phyloP scores from a whole-genome alignment of 148 eudicot genomes.

The Spergularia marina region DNA sequence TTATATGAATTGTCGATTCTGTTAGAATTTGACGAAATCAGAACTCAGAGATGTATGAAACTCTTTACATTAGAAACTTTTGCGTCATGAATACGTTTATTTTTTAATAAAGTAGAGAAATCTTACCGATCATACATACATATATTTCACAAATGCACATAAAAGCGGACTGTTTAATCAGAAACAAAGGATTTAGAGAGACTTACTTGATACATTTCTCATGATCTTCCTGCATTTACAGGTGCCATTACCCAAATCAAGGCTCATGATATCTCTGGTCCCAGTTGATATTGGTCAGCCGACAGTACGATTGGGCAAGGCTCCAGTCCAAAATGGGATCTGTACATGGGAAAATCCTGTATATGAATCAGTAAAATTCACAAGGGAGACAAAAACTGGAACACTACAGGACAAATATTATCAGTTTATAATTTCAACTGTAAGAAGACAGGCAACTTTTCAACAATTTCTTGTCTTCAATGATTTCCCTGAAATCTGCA shows the following conservation, averaged over 20 bases:
- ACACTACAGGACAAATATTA: slow-evolving; percentile 64
- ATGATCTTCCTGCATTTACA: slow-evolving; percentile 29
- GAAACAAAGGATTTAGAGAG: background rate
- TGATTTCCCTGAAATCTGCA: slow-evolving; percentile 12
- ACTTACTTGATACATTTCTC: slow-evolving; percentile 9
- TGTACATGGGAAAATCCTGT: slow-evolving; percentile 88
- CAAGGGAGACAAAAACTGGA: slow-evolving; percentile 66
- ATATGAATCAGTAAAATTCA: slow-evolving; percentile 76
- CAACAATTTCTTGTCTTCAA: background rate
- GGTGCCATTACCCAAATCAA: slow-evolving; percentile 64
- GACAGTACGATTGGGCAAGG: slow-evolving; percentile 68
- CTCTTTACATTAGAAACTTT: background rate
- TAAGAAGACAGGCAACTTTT: slow-evolving; percentile 32
- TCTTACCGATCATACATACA: background rate
- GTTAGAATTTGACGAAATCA: too few relatives aligned
- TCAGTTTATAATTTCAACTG: slow-evolving; percentile 69
- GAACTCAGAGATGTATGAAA: too few relatives aligned
- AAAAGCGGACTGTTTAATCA: slow-evolving; percentile 12
- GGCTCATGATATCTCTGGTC: slow-evolving; percentile 65
- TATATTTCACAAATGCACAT: background rate
- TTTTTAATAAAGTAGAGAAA: too few relatives aligned
- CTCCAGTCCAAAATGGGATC: slow-evolving; percentile 64
- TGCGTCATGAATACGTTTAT: background rate
- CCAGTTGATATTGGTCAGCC: slow-evolving; percentile 93
- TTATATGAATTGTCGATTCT: background rate